phyloP scores from a whole-genome alignment of 352 stramenopile genomes.

The Pythium vanterpoolii region DNA sequence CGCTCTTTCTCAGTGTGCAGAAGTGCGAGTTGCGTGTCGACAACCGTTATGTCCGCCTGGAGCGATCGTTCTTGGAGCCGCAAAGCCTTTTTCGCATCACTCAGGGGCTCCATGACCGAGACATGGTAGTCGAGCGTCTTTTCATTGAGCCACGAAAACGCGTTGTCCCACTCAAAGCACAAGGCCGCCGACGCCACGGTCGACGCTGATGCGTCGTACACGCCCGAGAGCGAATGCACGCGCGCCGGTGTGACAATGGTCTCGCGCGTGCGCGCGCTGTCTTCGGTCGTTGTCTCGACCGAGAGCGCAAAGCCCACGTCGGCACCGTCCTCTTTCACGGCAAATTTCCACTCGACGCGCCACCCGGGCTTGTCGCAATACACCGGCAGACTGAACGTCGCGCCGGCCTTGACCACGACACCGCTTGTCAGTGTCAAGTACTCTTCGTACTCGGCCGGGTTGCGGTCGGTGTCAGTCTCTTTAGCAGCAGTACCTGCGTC shows the following conservation, averaged over 20 bases:
- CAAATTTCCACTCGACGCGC: conserved; percentile 82
- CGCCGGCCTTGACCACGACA: conserved; percentile 75
- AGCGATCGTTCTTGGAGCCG: conserved; percentile 32
- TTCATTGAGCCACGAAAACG: conserved; percentile 82
- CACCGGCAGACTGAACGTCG: conserved; percentile 65
- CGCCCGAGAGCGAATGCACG: conserved; percentile 50
- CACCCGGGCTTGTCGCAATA: conserved; percentile 57
- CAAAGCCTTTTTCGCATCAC: conserved; percentile 31
- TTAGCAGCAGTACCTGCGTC: not conserved
- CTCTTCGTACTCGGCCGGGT: conserved; percentile 47
- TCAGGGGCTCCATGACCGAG: conserved; percentile 60
- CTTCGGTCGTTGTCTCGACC: conserved; percentile 6
- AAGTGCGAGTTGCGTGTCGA: conserved; percentile 31
- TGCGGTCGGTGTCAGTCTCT: not conserved
- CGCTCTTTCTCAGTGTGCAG: conserved; percentile 33
- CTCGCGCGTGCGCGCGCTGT: not conserved
- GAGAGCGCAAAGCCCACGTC: conserved; percentile 58
- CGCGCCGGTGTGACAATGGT: conserved; percentile 41
- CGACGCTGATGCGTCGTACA: conserved; percentile 32
- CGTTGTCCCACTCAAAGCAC: conserved; percentile 78
- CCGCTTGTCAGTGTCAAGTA: conserved; percentile 70
- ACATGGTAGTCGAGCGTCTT: conserved; percentile 87
- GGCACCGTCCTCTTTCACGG: conserved; percentile 60
- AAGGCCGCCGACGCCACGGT: conserved; percentile 32
- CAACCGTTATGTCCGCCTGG: conserved; percentile 18